Evolutionary conservation across 164 flowering plant species (phyloP).

Genomic region (Umbellularia californica): DNA sequence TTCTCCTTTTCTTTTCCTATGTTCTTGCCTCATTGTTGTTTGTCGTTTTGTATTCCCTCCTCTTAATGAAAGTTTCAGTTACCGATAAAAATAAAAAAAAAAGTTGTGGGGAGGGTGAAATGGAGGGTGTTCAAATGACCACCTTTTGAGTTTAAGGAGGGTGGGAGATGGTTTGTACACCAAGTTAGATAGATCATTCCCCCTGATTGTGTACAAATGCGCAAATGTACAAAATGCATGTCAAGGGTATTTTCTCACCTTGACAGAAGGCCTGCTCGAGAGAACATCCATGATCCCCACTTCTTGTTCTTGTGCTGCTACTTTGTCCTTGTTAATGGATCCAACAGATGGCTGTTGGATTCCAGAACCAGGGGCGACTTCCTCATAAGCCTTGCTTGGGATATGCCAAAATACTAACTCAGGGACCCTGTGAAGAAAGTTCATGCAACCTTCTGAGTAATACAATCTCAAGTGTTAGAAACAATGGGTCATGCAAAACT

Average conservation of each 20-base stretch:
- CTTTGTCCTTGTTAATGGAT: conserved; percentile 72
- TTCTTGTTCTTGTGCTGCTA: conserved; percentile 73
- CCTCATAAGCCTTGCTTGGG: conserved; percentile 63
- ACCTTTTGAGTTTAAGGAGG: too few relatives aligned
- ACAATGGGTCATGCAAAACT: too few relatives aligned
- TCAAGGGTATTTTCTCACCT: conserved; percentile 32
- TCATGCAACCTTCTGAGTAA: neutral
- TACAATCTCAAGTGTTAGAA: too few relatives aligned
- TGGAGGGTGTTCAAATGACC: too few relatives aligned
- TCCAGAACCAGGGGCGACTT: conserved; percentile 52
- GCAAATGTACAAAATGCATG: neutral
- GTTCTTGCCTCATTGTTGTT: too few relatives aligned
- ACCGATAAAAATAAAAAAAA: too few relatives aligned
- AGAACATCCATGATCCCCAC: conserved; percentile 80
- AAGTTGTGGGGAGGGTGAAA: too few relatives aligned
- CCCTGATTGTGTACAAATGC: neutral
- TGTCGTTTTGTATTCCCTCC: too few relatives aligned
- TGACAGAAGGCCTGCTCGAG: conserved; percentile 55
- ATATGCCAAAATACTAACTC: conserved; percentile 93
- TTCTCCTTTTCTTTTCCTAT: too few relatives aligned
- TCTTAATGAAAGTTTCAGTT: too few relatives aligned
- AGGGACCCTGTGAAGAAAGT: conserved; percentile 45
- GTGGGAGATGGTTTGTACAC: too few relatives aligned
- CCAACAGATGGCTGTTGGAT: conserved; percentile 67
- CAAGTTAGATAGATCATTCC: too few relatives aligned